Evolutionary conservation across 2,329 filamentous ascomycete genomes (phyloP).

Genomic region (Cytospora piceae): DNA sequence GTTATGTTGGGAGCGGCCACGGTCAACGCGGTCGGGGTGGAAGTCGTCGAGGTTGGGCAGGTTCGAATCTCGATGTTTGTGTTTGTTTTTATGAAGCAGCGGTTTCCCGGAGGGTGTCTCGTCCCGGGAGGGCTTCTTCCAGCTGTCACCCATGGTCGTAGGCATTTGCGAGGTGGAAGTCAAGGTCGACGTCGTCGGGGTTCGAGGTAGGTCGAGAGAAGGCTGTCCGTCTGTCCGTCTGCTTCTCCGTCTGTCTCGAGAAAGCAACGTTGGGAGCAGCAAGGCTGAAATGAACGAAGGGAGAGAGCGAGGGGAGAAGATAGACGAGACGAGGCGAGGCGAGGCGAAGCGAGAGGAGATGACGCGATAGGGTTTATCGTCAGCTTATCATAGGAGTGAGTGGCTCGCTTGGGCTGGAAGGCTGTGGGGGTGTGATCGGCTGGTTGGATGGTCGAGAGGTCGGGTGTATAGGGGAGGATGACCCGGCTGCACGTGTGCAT

Average conservation of each 20-base stretch:
- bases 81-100: constrained; percentile 26
- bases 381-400: background rate
- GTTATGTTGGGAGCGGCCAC: constrained; percentile 27
- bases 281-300: background rate
- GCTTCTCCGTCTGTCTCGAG: background rate
- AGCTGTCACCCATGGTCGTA: constrained; percentile 21
- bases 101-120: constrained; percentile 25
- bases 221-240: background rate
- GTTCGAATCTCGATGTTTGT: constrained; percentile 28
- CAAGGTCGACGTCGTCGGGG: background rate
- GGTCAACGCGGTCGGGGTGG: constrained; percentile 15
- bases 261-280: background rate
- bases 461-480: background rate
- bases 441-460: background rate
- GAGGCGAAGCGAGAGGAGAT: background rate
- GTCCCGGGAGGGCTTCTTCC: constrained; percentile 19
- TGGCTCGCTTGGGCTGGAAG: background rate
- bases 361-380: background rate
- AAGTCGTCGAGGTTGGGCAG: constrained; percentile 31
- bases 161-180: background rate
- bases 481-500: constrained; percentile 1
- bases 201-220: background rate
- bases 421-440: background rate
- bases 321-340: background rate
- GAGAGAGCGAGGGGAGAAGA: background rate